phyloP scores from a whole-genome alignment of 2,329 filamentous ascomycete species.

The Stemphylium lycopersici region DNA sequence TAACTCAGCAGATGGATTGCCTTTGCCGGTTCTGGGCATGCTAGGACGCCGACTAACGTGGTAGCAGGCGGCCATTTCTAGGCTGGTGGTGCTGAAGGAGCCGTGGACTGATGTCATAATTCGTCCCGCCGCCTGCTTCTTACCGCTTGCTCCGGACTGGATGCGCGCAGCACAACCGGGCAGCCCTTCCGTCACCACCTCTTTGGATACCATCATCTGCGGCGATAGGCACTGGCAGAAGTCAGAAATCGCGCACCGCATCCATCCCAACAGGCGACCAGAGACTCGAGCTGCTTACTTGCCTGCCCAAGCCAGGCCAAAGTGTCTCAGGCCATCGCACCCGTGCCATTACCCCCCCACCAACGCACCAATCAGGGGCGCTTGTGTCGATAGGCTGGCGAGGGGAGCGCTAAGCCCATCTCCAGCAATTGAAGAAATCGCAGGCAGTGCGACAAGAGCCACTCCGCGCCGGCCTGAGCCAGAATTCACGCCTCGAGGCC shows the following conservation, averaged over 20 bases:
- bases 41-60: constrained; percentile 8
- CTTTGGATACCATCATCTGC: neutral
- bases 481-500: constrained; percentile 1
- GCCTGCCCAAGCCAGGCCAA: neutral
- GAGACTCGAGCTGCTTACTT: neutral
- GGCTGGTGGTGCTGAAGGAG: neutral
- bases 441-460: constrained; percentile 33
- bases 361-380: constrained; percentile 37
- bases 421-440: constrained; percentile 46
- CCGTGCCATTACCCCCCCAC: constrained; percentile 22
- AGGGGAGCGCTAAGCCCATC: constrained; percentile 45
- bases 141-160: constrained; percentile 15
- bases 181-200: constrained; percentile 4
- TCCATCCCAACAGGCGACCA: neutral
- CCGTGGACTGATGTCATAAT: constrained; percentile 16
- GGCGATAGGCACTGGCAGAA: neutral
- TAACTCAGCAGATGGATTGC: constrained; percentile 1
- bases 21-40: constrained; percentile 1
- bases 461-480: constrained; percentile 12
- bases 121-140: constrained; percentile 16
- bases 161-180: neutral
- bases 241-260: neutral
- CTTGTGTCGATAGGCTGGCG: constrained; percentile 32
- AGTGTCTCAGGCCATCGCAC: constrained; percentile 19
- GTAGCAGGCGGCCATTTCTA: constrained; percentile 9